These are phyloP conservation scores for Russula lepida DNA, from an alignment of 768 basidiomycete species.

Conservation along the genomic window DNA sequence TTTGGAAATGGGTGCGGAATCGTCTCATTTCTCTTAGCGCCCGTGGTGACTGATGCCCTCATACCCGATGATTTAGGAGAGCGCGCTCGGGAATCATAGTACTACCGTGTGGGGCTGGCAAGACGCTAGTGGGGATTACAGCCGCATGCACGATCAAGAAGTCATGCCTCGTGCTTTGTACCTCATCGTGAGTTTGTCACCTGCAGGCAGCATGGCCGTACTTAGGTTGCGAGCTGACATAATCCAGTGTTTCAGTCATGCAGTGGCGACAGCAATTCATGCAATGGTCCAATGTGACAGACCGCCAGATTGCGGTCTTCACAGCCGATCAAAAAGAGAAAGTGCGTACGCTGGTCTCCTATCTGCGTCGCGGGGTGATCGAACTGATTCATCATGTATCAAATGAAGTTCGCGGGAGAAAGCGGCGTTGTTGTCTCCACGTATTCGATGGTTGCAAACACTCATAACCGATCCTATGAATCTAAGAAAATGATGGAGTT, in stretches of 20 bases:
- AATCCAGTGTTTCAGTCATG: slow-evolving; percentile 77
- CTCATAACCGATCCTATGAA: slow-evolving; percentile 96
- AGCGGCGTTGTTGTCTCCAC: slow-evolving; percentile 98
- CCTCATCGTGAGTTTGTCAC: slow-evolving; percentile 72
- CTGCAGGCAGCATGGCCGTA: not conserved
- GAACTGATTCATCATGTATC: slow-evolving; percentile 4
- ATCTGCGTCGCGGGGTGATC: slow-evolving; percentile 14
- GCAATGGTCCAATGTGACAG: slow-evolving; percentile 97
- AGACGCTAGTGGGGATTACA: slow-evolving; percentile 98
- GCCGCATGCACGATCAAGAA: slow-evolving; percentile 99
- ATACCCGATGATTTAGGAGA: slow-evolving; percentile 46
- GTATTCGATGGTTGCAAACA: slow-evolving; percentile 99
- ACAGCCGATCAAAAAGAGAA: slow-evolving; percentile 98
- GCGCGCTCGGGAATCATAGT: slow-evolving; percentile 98
- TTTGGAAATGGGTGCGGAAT: slow-evolving; percentile 87
- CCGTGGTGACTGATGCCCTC: slow-evolving; percentile 15
- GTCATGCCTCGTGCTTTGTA: slow-evolving; percentile 93
- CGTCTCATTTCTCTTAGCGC: not conserved
- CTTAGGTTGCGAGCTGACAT: slow-evolving; percentile 11
- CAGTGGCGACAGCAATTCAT: slow-evolving; percentile 99
- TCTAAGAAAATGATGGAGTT: slow-evolving; percentile 99
- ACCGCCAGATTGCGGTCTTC: slow-evolving; percentile 93
- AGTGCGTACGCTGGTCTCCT: slow-evolving; percentile 34
- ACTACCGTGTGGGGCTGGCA: slow-evolving; percentile 95
- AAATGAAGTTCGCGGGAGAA: slow-evolving; percentile 79